phyloP scores from a whole-genome alignment of 768 basidiomycete species.

The Russula emetica region DNA sequence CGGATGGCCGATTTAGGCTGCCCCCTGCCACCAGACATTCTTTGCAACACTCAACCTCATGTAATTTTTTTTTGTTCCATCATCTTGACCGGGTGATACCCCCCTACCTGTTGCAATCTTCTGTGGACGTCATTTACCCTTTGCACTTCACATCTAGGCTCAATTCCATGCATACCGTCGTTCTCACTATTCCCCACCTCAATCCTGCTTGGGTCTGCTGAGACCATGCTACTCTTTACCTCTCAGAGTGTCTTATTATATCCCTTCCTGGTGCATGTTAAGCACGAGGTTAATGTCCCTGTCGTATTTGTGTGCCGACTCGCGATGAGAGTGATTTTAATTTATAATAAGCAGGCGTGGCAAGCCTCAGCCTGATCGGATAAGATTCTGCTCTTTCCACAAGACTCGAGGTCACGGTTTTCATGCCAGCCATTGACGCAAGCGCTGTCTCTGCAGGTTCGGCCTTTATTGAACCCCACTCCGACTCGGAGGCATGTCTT shows the following conservation, averaged over 20 bases:
- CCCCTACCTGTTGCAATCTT: neutral
- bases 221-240: neutral
- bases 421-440: neutral
- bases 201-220: neutral
- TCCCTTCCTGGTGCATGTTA: neutral
- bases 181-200: neutral
- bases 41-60: neutral
- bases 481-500: neutral
- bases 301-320: neutral
- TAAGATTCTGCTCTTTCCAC: too few species aligned
- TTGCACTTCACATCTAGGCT: neutral
- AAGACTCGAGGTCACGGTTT: too few species aligned
- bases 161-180: neutral
- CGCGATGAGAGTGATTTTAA: neutral
- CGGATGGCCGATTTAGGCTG: conserved; percentile 66
- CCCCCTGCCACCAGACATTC: neutral
- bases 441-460: too few species aligned
- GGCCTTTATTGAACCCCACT: neutral
- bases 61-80: neutral
- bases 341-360: neutral
- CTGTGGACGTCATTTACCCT: neutral
- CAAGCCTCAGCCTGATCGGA: too few species aligned
- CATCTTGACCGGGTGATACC: neutral
- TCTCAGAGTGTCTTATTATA: neutral
- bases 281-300: neutral